phyloP scores from a whole-genome alignment of 2,329 filamentous ascomycete genomes.

The Hymenoscyphus repandus region DNA sequence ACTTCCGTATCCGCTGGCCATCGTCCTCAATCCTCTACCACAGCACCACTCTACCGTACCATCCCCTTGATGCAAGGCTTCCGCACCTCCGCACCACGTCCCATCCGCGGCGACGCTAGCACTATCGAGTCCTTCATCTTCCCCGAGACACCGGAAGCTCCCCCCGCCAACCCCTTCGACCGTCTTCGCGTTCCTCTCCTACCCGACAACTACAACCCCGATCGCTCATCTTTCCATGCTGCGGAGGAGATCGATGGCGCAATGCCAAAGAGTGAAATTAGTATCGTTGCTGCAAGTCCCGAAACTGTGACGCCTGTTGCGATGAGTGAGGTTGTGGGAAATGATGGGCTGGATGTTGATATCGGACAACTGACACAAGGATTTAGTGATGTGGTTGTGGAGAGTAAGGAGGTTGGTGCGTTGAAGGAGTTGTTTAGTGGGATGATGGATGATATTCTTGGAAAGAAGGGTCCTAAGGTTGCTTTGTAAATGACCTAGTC shows the following conservation, averaged over 20 bases:
- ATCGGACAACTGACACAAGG: conserved; percentile 45
- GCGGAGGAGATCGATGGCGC: conserved; percentile 40
- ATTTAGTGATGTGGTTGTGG: conserved; percentile 28
- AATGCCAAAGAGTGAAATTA: conserved; percentile 41
- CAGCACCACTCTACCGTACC: conserved; percentile 37
- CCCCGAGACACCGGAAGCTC: conserved; percentile 38
- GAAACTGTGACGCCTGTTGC: conserved; percentile 46
- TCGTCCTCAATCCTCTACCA: conserved; percentile 31
- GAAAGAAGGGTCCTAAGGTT: conserved; percentile 5
- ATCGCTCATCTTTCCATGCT: conserved; percentile 35
- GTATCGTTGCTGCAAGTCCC: conserved; percentile 52
- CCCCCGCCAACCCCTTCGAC: conserved; percentile 27
- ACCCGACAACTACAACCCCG: conserved; percentile 48
- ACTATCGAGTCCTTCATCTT: conserved; percentile 46
- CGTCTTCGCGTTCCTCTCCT: conserved; percentile 53
- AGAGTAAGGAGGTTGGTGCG: conserved; percentile 39
- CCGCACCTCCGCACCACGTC: conserved; percentile 40
- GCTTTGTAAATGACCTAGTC: conserved; percentile 2
- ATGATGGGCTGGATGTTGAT: conserved; percentile 42
- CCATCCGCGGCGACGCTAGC: conserved; percentile 29
- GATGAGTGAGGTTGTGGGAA: conserved; percentile 53
- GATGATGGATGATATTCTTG: conserved; percentile 46
- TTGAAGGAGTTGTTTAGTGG: conserved; percentile 52
- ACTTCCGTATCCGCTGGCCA: conserved; percentile 14
- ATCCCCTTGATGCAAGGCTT: conserved; percentile 62